Conservation (phyloP, 352 stramenopile genomes). For the Pythium pectinolyticum region DNA sequence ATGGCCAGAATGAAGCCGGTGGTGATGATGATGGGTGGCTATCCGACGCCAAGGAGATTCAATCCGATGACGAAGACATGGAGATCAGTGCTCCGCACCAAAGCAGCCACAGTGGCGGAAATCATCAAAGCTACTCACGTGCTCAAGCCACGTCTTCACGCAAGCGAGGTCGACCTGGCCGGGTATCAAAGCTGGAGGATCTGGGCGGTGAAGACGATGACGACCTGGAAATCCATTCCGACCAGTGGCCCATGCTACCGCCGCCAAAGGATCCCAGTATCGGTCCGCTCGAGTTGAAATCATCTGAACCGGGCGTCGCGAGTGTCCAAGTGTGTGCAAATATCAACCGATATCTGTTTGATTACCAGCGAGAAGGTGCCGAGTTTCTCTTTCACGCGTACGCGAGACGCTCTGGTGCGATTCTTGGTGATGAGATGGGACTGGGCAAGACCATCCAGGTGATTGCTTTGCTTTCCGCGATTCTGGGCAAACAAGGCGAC, state of each 20-base stretch:
- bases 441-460: conserved; percentile 94
- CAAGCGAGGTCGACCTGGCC: conserved; percentile 10
- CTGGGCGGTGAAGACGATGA: conserved; percentile 32
- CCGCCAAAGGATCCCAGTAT: conserved; percentile 37
- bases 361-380: conserved; percentile 73
- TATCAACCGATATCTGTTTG: conserved; percentile 73
- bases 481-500: conserved; percentile 91
- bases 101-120: background rate
- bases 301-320: conserved; percentile 2
- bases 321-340: conserved; percentile 59
- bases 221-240: conserved; percentile 17
- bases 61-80: conserved; percentile 17
- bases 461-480: conserved; percentile 89
- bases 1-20: conserved; percentile 24
- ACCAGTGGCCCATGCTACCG: conserved; percentile 58
- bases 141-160: background rate
- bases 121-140: background rate
- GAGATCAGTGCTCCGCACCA: background rate
- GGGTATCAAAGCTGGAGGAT: background rate
- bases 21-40: conserved; percentile 49
- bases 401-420: conserved; percentile 56
- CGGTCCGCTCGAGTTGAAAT: conserved; percentile 45
- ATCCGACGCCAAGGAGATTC: conserved; percentile 55
- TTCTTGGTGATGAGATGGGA: conserved; percentile 99
- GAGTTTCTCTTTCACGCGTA: conserved; percentile 71